Evolutionary conservation across 306 rosid genomes (phyloP).

Genomic region (Cicer pinnatifidum): DNA sequence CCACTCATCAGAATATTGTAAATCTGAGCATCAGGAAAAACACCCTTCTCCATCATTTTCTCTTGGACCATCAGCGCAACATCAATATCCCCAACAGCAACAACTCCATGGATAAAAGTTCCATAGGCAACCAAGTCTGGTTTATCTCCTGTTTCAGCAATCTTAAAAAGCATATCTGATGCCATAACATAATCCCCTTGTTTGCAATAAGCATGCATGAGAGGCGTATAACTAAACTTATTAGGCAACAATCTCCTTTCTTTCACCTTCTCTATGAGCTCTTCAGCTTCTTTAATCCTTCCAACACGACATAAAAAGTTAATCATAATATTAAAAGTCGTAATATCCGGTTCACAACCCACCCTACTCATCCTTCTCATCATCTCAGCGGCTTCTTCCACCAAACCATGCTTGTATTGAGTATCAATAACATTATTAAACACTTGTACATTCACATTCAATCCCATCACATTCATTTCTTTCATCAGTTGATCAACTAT

Average conservation of each 20-base stretch:
- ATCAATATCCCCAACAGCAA: constrained; percentile 64
- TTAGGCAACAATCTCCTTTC: no score
- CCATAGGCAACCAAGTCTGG: constrained; percentile 58
- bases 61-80: constrained; percentile 60
- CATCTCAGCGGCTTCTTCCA: constrained; percentile 51
- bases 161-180: constrained; percentile 54
- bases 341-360: no score
- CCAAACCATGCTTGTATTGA: constrained; percentile 56
- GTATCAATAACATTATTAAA: constrained; percentile 55
- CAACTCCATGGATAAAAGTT: constrained; percentile 54
- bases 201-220: no score
- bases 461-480: no score
- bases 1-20: constrained; percentile 83
- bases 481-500: background rate
- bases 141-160: constrained; percentile 63
- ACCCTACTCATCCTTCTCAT: constrained; percentile 46
- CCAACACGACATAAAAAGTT: no score
- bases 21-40: constrained; percentile 53
- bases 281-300: no score
- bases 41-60: constrained; percentile 64
- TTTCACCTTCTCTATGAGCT: no score
- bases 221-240: no score
- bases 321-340: no score
- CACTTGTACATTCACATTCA: no score
- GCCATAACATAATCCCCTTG: no score